Conservation (phyloP, 257 asterid species). For the Hygrophila difformis region DNA sequence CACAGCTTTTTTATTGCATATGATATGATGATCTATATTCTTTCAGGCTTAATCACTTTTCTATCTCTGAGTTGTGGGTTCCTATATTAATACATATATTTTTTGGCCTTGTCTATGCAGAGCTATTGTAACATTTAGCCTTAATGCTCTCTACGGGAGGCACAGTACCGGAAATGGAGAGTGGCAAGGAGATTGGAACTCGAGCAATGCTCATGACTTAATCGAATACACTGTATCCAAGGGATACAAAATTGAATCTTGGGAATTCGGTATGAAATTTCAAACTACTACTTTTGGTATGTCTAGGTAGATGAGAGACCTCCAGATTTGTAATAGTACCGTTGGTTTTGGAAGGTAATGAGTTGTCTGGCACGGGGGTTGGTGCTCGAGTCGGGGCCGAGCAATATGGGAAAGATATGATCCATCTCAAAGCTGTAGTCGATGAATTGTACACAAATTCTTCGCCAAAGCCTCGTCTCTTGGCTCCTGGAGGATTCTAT, state of each 20-base stretch:
- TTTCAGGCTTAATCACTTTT: too few species aligned
- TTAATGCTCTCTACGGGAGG: constrained; percentile 84
- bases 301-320: background rate
- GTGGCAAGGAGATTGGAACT: constrained; percentile 83
- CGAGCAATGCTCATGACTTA: constrained; percentile 64
- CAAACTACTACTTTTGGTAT: constrained; percentile 1
- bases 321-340: background rate
- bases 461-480: constrained; percentile 35
- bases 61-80: too few species aligned
- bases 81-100: too few species aligned
- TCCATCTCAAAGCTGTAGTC: constrained; percentile 38
- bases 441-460: constrained; percentile 33
- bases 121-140: constrained; percentile 37
- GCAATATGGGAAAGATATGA: constrained; percentile 68
- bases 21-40: too few species aligned
- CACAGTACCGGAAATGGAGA: constrained; percentile 28
- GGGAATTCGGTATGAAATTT: constrained; percentile 74
- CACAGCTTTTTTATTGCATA: too few species aligned
- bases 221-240: constrained; percentile 61
- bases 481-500: constrained; percentile 95
- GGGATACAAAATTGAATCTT: constrained; percentile 60
- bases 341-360: constrained; percentile 57
- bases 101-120: too few species aligned
- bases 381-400: constrained; percentile 71
- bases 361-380: constrained; percentile 73